Percentiles rank a stretch among this genome's conserved stretches.
Conservation (phyloP, 2,329 filamentous ascomycete genomes). For the Ophiostoma ips region DNA sequence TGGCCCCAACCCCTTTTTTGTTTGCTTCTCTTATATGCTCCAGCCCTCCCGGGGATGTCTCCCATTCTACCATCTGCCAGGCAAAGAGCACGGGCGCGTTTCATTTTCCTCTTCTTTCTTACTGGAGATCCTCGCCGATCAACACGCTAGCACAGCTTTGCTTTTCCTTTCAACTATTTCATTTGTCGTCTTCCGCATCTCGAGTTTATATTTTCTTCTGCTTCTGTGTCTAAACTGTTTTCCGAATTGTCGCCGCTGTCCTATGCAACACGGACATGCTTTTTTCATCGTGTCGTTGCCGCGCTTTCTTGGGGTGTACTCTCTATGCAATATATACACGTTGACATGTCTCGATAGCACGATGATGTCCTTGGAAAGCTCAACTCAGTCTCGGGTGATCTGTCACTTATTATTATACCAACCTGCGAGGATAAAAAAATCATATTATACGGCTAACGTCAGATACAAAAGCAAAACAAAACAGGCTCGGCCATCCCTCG, state of each 20-base stretch:
- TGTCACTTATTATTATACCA: too few relatives aligned
- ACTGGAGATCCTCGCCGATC: neutral
- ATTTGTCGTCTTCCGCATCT: neutral
- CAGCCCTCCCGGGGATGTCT: too few relatives aligned
- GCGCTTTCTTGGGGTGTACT: too few relatives aligned
- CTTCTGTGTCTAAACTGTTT: neutral
- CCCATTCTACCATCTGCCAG: neutral
- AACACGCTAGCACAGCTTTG: neutral
- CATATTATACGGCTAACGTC: conserved; percentile 3
- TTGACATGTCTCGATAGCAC: too few relatives aligned
- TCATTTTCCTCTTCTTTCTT: neutral
- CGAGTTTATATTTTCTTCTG: neutral
- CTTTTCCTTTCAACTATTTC: neutral
- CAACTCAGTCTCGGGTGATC: too few relatives aligned
- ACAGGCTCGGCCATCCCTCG: neutral
- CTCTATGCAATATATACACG: too few relatives aligned
- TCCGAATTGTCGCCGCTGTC: neutral
- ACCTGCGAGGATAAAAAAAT: neutral
- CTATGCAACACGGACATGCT: neutral
- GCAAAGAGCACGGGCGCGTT: neutral
- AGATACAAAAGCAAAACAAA: neutral
- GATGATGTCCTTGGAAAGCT: too few relatives aligned
- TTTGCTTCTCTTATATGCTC: neutral
- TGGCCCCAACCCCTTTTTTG: too few relatives aligned
- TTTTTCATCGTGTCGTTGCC: too few relatives aligned